A percentile compares a stretch with the other conserved stretches of the same genome.
phyloP scores from a whole-genome alignment of 805 yeast species.

The Wickerhamomyces kurtzmanii region DNA sequence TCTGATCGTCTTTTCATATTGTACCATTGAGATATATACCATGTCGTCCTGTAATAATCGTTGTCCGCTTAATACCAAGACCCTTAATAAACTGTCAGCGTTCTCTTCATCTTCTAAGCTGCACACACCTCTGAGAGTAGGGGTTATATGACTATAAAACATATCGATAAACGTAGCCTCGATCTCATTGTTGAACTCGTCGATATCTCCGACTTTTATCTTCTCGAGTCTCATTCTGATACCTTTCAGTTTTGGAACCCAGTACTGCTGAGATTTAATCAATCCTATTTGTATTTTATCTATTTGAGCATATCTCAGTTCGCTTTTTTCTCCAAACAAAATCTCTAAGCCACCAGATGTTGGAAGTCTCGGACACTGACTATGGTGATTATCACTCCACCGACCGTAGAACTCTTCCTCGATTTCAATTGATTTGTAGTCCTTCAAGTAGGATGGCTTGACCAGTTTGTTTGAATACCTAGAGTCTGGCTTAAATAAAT shows the following conservation, averaged over 20 bases:
- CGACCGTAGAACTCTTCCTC: conserved; percentile 19
- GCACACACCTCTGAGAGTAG: conserved; percentile 6
- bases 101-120: conserved; percentile 4
- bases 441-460: conserved; percentile 27
- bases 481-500: conserved; percentile 36
- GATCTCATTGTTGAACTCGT: conserved; percentile 25
- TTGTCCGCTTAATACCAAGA: too few relatives aligned
- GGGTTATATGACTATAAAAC: conserved; percentile 4
- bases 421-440: conserved; percentile 20
- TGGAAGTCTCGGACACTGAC: conserved; percentile 8
- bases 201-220: conserved; percentile 28
- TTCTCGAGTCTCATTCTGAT: conserved; percentile 37
- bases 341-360: conserved; percentile 19
- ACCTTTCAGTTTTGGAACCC: conserved; percentile 30
- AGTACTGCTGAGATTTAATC: too few relatives aligned
- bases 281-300: too few relatives aligned
- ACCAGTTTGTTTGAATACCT: conserved; percentile 27
- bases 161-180: conserved; percentile 11
- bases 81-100: conserved; percentile 10
- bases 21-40: too few relatives aligned
- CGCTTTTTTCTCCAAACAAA: conserved; percentile 14
- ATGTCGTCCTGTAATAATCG: too few relatives aligned
- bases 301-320: conserved; percentile 3
- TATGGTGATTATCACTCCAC: conserved; percentile 14
- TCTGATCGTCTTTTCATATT: too few relatives aligned